Evolutionary conservation across 345 rosid genomes (phyloP), one percentile per base, ranked within the genome.

Genomic region (Salix dunnii): DNA sequence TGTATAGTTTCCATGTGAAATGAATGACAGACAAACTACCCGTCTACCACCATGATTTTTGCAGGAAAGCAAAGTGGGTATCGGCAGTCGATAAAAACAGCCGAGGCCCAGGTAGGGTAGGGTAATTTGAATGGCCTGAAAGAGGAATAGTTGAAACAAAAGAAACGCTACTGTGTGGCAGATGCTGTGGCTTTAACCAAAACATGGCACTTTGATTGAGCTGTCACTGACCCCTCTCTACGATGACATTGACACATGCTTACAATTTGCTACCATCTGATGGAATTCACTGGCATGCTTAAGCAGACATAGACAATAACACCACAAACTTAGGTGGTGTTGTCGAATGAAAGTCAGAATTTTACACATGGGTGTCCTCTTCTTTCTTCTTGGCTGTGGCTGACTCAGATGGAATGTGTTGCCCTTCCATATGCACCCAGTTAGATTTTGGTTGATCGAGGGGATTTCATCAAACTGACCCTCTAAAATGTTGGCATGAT

Each of bases 21-120:
- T 66, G 43, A 62, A 48, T 63, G 74, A 68, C 82, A 81, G 80
- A 75, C 78, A 81, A 76, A 72, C 38, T 7, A 66, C 82, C 63
- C 67, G 28, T 11, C 14, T 9, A 23, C 81, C 49, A 30, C 33
- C 49, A 42, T 70, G 62, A 76, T 64, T 74, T 4, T 70, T 46
- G 64, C 64, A 72, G 63, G 12, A 36, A 68, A 66, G 53, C 46
- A 74, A 64, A 69, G 67, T 4, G 12, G 35, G 77, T 35, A 20
- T 0, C 8, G 23, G 33, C 76, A 66, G 65, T 74, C 70, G 71
- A 43, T 36, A 31, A 69, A 61, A 16, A 35, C 43, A 64, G 70
- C 5, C 4, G 55, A 53, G 60, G 18, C 63, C 28, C 43, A 72
- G 49, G 82, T 81, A 75, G 81, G 74, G 65, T 40, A 27, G 35